Percentiles rank a stretch among this genome's conserved stretches.
These are phyloP conservation scores for Ogataea pilisensis DNA, from an alignment of 805 yeast species.

Conservation along the genomic window DNA sequence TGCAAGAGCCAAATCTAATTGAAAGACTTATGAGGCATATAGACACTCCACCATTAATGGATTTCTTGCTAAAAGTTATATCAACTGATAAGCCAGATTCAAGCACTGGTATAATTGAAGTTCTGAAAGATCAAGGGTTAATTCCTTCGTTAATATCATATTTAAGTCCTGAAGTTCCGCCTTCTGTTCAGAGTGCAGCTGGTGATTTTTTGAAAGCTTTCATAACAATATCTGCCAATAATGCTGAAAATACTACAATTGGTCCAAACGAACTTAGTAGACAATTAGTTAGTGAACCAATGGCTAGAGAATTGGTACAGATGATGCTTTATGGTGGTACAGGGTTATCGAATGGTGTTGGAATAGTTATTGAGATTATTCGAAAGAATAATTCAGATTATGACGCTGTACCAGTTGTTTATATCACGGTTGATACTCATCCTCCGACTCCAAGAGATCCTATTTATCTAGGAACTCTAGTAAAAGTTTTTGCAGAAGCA, in stretches of 20 bases:
- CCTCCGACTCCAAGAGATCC: constrained; percentile 95
- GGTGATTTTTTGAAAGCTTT: constrained; percentile 94
- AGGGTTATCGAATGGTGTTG: constrained; percentile 90
- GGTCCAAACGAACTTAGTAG: constrained; percentile 96
- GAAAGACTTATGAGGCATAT: constrained; percentile 79
- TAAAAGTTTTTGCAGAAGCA: constrained; percentile 69
- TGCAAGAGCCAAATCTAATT: constrained; percentile 66
- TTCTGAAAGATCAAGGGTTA: constrained; percentile 66
- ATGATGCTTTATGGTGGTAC: constrained; percentile 82
- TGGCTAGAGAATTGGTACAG: constrained; percentile 61
- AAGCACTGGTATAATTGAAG: constrained; percentile 82
- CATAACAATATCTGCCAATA: constrained; percentile 89
- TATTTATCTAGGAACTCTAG: constrained; percentile 82
- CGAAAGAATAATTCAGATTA: constrained; percentile 95
- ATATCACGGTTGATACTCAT: constrained; percentile 77
- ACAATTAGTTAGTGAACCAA: constrained; percentile 74
- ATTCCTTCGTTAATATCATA: constrained; percentile 69
- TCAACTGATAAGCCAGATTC: constrained; percentile 89
- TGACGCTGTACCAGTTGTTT: constrained; percentile 81
- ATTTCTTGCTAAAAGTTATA: constrained; percentile 80
- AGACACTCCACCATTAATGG: constrained; percentile 93
- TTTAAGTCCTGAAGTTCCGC: constrained; percentile 61
- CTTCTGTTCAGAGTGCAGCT: constrained; percentile 85
- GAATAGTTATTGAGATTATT: constrained; percentile 89
- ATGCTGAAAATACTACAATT: constrained; percentile 83